Evolutionary conservation across 2,329 filamentous ascomycete genomes (phyloP), one percentile per base, ranked within the genome.

Genomic region (Xylaria sp.): DNA sequence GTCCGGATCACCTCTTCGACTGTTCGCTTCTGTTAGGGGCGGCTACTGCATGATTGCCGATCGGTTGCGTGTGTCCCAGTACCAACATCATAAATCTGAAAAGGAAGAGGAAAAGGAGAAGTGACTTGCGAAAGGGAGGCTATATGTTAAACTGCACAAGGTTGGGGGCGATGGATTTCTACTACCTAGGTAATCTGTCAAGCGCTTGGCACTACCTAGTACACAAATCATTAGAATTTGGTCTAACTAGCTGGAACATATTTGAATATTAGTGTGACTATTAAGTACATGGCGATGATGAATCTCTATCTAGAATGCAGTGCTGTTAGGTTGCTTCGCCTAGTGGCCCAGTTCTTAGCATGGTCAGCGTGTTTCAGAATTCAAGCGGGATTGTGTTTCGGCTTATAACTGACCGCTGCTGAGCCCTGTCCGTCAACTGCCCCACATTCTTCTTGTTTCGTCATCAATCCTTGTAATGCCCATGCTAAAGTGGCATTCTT

Each of bases 301-400:
- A 31, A 36, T 56, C 13, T n/a, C 11, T 13, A 36, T n/a, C 11
- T 33, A 33, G 31, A 33, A 28, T 28, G 28, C 28, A 28, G 28
- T 28, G 28, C 28, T 28, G 28, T 11, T 49, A 9, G 13, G 49
- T 11, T n/a, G 26, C 28, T 23, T 23, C 23, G 26, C 28, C 2
- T 7, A 7, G 31, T 11, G 20, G 51, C 15, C 20, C 31, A 20
- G 6, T 40, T 38, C 23, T 31, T n/a, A 44, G 56, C 38, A 31
- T 31, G 51, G 51, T 65, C 57, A 40, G 62, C 51, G 42, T 57
- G 67, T 69, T 69, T 69, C 67, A 67, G 67, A 64, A 56, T 56
- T 51, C 31, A 60, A 59, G 46, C 49, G 49, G 59, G 44, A 20
- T 58, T 51, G 44, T 65, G 61, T 68, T 68, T 68, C 62, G 58